Conservation (phyloP, 2,329 filamentous ascomycete genomes). For the Pezicula radicicola region DNA sequence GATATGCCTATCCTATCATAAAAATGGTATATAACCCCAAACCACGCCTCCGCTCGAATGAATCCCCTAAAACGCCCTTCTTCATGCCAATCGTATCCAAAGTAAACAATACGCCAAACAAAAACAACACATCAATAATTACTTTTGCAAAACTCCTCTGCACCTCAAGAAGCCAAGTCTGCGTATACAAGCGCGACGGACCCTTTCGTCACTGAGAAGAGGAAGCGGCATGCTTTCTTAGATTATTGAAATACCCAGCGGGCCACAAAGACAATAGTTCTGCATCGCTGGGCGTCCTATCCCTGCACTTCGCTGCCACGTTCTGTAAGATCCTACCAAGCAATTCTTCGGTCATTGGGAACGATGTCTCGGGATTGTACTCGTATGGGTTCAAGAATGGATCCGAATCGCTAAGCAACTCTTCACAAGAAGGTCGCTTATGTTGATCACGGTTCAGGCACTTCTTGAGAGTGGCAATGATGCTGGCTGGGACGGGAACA, state of each 20-base stretch:
- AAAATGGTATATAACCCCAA: no score
- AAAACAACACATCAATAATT: no score
- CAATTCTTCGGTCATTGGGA: conserved; percentile 61
- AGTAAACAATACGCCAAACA: no score
- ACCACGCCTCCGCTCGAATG: no score
- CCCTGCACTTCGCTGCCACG: conserved; percentile 55
- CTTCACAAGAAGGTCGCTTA: conserved; percentile 60
- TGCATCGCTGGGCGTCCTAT: conserved; percentile 55
- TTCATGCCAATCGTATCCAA: no score
- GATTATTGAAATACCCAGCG: conserved; percentile 57
- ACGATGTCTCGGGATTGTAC: conserved; percentile 41
- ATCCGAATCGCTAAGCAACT: conserved; percentile 57
- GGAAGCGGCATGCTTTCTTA: conserved; percentile 29
- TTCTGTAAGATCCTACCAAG: conserved; percentile 61
- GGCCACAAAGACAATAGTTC: conserved; percentile 57
- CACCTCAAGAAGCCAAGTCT: no score
- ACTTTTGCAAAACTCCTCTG: no score
- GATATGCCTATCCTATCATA: no score
- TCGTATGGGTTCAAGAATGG: conserved; percentile 63
- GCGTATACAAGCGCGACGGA: no score
- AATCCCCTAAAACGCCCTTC: no score
- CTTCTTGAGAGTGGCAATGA: conserved; percentile 59
- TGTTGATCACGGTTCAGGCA: conserved; percentile 62
- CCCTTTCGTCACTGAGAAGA: no score
- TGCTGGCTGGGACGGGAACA: conserved; percentile 52